Base-by-base conservation (phyloP, 208 protist species). In the Acanthamoeba castellanii region DNA sequence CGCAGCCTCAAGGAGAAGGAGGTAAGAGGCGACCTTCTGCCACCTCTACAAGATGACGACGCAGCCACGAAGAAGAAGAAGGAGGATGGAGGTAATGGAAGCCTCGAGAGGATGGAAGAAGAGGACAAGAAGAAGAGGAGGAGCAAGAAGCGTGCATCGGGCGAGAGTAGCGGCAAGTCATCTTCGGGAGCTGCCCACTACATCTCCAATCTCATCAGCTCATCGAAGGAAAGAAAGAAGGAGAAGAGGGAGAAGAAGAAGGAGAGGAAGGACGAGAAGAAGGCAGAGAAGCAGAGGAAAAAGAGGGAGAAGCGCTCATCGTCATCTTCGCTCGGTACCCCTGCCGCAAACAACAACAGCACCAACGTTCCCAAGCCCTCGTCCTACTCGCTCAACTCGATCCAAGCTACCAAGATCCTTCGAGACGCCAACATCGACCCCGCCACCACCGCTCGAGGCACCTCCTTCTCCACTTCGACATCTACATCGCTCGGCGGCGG, bases 231-330 rank as follows among this genome's bases (percentile, higher is more conserved):
- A 84, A 37, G 45, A 84, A 87, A 82, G n/a, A 55, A 25, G 45
- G 32, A 84, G 76, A 84, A 37, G 45, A 84, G 8, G 30, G 72
- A 82, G 37, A 82, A 50, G 59, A 57, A 34, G 42, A 20, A 87
- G 34, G 42, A 82, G 22, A 82, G 18, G 74, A 82, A 82, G 74
- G 20, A 82, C 2, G 74, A 82, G 37, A 82, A 82, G 74, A 82
- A 55, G 74, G 64, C 22, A 22, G 30, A 72, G 64, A 72, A 72
- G 64, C 30, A 72, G 64, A 8, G 18, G 37, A 82, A 34, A 11
- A 82, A 34, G 64, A 72, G 64, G 9, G 64, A 72, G 64, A 72
- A 72, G 64, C 57, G 32, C 32, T 82, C 72, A 25, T 82, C 72
- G 7, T 82, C 72, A 8, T 50, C n/a, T 50, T 55, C 50, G 8